Percentiles rank a stretch among this genome's conserved stretches.
These are phyloP conservation scores for Claviceps humidiphila DNA, from an alignment of 2,329 filamentous ascomycete species.

Conservation along the genomic window DNA sequence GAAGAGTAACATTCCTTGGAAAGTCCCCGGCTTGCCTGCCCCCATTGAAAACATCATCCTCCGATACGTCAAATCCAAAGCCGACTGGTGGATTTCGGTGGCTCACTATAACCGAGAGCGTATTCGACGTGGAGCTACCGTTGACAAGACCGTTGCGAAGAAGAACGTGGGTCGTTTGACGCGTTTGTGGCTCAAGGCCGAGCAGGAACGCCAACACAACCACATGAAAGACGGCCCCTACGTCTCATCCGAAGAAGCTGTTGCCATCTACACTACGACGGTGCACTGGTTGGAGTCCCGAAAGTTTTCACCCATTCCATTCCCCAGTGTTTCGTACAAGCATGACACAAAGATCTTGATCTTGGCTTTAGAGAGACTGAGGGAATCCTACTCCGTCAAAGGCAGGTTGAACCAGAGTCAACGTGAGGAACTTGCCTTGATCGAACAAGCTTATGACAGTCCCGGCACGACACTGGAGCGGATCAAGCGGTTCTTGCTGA, in stretches of 20 bases:
- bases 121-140: constrained; percentile 88
- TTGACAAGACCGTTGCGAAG: constrained; percentile 98
- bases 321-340: constrained; percentile 98
- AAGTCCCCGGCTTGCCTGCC: constrained; percentile 89
- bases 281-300: constrained; percentile 98
- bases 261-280: constrained; percentile 96
- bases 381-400: constrained; percentile 96
- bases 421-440: constrained; percentile 88
- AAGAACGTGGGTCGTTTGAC: constrained; percentile 95
- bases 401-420: constrained; percentile 94
- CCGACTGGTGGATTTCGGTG: constrained; percentile 99
- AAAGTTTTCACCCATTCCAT: constrained; percentile 97
- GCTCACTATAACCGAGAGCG: constrained; percentile 98
- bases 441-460: constrained; percentile 96
- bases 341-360: constrained; percentile 99
- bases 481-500: constrained; percentile 95
- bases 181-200: constrained; percentile 90
- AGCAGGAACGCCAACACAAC: constrained; percentile 97
- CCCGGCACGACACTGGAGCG: constrained; percentile 89
- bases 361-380: constrained; percentile 77
- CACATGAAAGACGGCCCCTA: constrained; percentile 99
- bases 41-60: constrained; percentile 98
- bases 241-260: constrained; percentile 94
- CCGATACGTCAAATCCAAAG: constrained; percentile 97
- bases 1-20: constrained; percentile 99